Percentiles rank a stretch among this genome's conserved stretches.
Conservation (phyloP, 305 asterid species). For the Plantago coronopus region DNA sequence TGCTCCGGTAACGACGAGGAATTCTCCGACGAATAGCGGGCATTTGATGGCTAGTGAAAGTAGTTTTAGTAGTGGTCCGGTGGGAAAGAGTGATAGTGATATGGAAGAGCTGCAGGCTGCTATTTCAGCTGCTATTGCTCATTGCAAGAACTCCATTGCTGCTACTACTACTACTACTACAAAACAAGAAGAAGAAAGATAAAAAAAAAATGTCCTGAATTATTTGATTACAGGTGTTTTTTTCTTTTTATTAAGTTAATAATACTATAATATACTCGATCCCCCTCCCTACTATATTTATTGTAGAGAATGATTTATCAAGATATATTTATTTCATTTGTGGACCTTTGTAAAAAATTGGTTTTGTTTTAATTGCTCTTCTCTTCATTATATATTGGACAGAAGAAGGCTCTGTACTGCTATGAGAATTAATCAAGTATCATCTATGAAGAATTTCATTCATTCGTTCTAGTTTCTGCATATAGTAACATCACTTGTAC, state of each 20-base stretch:
- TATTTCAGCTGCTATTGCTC: constrained; percentile 74
- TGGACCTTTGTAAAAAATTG: constrained; percentile 8
- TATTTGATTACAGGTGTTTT: constrained; percentile 5
- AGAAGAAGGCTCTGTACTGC: background rate
- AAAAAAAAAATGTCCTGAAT: constrained; percentile 24
- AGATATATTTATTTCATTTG: constrained; percentile 7
- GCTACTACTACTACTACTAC: constrained; percentile 1
- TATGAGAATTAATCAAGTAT: too few species aligned
- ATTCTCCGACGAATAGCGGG: constrained; percentile 85
- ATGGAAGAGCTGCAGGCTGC: constrained; percentile 77
- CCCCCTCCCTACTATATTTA: too few species aligned
- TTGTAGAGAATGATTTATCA: constrained; percentile 10
- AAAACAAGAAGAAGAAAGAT: constrained; percentile 26
- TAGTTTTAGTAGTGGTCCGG: constrained; percentile 24
- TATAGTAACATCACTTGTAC: too few species aligned
- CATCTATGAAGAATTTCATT: too few species aligned
- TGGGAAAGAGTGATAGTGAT: constrained; percentile 40
- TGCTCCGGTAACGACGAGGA: constrained; percentile 75
- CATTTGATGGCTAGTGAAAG: constrained; percentile 42
- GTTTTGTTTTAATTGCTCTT: too few species aligned
- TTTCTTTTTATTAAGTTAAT: background rate
- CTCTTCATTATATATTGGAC: background rate
- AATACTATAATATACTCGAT: background rate
- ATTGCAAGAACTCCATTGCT: constrained; percentile 62
- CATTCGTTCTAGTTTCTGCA: too few species aligned